A percentile compares a stretch with the other conserved stretches of the same genome.
Evolutionary conservation across 2,329 filamentous ascomycete genomes (phyloP).

Genomic region (Albophoma yamanashiensis): DNA sequence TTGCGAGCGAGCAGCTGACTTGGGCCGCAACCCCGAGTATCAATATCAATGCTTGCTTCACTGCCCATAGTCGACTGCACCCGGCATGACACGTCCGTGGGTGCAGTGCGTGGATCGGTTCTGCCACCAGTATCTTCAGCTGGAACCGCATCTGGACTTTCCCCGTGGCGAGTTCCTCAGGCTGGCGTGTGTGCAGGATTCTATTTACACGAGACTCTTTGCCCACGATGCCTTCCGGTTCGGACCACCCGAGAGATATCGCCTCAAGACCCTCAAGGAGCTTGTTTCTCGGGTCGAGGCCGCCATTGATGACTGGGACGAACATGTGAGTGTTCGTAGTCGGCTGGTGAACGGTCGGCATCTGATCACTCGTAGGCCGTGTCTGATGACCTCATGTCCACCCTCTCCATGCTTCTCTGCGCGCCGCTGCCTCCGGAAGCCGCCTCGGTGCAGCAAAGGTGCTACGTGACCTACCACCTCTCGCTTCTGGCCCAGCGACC

Average conservation of each 20-base stretch:
- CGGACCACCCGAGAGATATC: constrained; percentile 59
- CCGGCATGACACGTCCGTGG: constrained; percentile 2
- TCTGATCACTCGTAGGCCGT: constrained; percentile 53
- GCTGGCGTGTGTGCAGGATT: constrained; percentile 50
- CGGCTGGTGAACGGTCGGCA: constrained; percentile 1
- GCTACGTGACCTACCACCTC: constrained; percentile 61
- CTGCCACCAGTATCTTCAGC: constrained; percentile 69
- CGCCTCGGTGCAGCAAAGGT: constrained; percentile 57
- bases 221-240: constrained; percentile 41
- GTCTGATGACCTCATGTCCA: constrained; percentile 66
- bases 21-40: background rate
- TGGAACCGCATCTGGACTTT: constrained; percentile 54
- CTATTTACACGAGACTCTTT: constrained; percentile 58
- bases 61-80: background rate
- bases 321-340: constrained; percentile 58
- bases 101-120: constrained; percentile 35
- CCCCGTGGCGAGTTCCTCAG: constrained; percentile 50
- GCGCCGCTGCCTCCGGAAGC: constrained; percentile 53
- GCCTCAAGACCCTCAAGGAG: constrained; percentile 61
- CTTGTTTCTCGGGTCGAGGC: constrained; percentile 60
- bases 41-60: background rate
- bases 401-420: constrained; percentile 54
- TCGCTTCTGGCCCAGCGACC: constrained; percentile 21
- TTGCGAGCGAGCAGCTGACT: background rate
- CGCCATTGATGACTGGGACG: constrained; percentile 69